These are phyloP conservation scores for Fraxinus ornus DNA, from an alignment of 305 asterid species.

Conservation along the genomic window DNA sequence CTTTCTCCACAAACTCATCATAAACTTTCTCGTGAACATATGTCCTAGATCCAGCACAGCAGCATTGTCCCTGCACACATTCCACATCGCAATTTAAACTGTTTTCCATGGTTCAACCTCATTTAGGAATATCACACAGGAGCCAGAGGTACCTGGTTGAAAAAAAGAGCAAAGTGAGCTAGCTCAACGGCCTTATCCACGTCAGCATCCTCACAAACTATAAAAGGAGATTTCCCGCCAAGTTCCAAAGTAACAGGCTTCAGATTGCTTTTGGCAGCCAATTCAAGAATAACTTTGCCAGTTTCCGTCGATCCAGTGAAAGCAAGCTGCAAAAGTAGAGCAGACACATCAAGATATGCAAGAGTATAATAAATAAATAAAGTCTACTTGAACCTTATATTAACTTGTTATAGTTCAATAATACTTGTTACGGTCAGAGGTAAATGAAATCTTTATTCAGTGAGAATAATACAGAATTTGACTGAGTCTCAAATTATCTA, in stretches of 20 bases:
- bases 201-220: conserved; percentile 94
- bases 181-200: conserved; percentile 82
- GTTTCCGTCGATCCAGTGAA: conserved; percentile 95
- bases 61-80: conserved; percentile 83
- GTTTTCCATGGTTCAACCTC: neutral
- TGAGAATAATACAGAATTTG: neutral
- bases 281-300: conserved; percentile 65
- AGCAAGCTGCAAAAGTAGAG: conserved; percentile 59
- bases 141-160: conserved; percentile 68
- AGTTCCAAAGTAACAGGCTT: conserved; percentile 91
- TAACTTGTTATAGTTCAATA: neutral
- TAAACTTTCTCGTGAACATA: conserved; percentile 84
- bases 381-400: neutral
- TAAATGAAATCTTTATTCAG: neutral
- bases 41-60: conserved; percentile 96
- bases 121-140: conserved; percentile 1
- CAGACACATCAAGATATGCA: conserved; percentile 17
- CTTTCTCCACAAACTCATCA: conserved; percentile 84
- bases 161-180: conserved; percentile 86
- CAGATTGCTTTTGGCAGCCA: conserved; percentile 91
- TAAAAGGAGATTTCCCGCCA: conserved; percentile 97
- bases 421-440: neutral
- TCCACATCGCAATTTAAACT: neutral
- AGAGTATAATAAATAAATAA: conserved; percentile 2
- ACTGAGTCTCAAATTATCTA: neutral